phyloP scores from a whole-genome alignment of 768 basidiomycete genomes.

The Dacryopinax spathularia region DNA sequence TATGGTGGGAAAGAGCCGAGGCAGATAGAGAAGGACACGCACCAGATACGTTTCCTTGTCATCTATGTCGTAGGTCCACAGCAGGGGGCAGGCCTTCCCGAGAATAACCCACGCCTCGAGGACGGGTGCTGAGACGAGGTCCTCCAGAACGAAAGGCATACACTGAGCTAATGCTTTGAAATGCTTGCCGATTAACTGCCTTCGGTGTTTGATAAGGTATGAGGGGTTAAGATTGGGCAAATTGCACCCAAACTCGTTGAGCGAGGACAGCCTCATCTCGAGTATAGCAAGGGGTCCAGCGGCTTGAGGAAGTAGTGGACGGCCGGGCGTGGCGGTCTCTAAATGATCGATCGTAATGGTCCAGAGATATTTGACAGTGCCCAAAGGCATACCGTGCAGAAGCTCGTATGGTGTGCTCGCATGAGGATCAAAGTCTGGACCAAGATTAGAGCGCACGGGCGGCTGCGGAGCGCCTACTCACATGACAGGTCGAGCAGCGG shows the following conservation, averaged over 20 bases:
- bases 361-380: conserved; percentile 39
- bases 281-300: neutral
- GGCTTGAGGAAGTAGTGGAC: neutral
- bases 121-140: neutral
- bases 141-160: neutral
- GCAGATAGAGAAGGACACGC: neutral
- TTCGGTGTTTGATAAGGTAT: neutral
- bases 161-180: neutral
- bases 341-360: conserved; percentile 21
- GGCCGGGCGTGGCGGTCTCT: conserved; percentile 6
- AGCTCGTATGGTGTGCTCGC: conserved; percentile 34
- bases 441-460: neutral
- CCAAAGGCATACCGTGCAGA: conserved; percentile 32
- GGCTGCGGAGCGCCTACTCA: neutral
- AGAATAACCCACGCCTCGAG: neutral
- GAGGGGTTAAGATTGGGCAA: neutral
- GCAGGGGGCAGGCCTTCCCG: neutral
- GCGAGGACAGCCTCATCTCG: neutral
- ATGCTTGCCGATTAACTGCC: neutral
- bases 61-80: neutral
- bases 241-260: neutral
- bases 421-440: conserved; percentile 31
- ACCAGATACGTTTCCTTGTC: neutral
- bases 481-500: neutral
- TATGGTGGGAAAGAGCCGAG: neutral